Evolutionary conservation across 305 asterid genomes (phyloP), one percentile per base, ranked within the genome.

Genomic region (Fraxinus sp.): DNA sequence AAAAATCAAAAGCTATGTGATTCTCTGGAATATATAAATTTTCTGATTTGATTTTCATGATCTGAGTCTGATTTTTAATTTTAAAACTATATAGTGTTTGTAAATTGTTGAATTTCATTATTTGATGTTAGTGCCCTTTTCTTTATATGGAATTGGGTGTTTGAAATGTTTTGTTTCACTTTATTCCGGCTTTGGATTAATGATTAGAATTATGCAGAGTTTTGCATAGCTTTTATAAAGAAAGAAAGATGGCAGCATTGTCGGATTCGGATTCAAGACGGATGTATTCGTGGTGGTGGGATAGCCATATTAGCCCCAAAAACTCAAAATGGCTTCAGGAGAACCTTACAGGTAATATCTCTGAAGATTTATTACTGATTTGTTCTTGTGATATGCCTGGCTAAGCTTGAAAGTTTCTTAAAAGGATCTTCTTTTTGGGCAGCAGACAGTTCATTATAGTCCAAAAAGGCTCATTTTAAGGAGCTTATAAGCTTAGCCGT

Each of bases 221-320:
- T 55, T 77, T 57, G 30, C 77, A 75, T 76, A 52, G 86, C 85
- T 82, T 77, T 78, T 46, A 62, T 74, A 70, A 46, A 41, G 75
- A 83, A 20, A 74, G 79, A 85, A 88, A 77, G 79, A 97, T 97
- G 98, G 92, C 97, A 5, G 83, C 93, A 64, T 82, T 93, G 57
- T 80, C 94, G 22, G 90, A 93, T 24, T 79, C 89, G 0, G 94
- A 93, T 70, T 24, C 76, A 2, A 89, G 93, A 75, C 85, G 97
- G 72, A 92, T 89, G 98, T 97, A 97, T 79, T 95, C 99, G 22
- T 97, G 99, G 99, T 97, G 99, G 99, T 97, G 98, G 99, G 96
- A 97, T 85, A 97, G 99, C 83, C 99, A 97, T 81, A 94, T 95
- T 83, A 97, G 99, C 88, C 98, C 98, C 89, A 97, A 94, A 79